Conservation (phyloP, 768 basidiomycete genomes). For the Boletus insuetus region DNA sequence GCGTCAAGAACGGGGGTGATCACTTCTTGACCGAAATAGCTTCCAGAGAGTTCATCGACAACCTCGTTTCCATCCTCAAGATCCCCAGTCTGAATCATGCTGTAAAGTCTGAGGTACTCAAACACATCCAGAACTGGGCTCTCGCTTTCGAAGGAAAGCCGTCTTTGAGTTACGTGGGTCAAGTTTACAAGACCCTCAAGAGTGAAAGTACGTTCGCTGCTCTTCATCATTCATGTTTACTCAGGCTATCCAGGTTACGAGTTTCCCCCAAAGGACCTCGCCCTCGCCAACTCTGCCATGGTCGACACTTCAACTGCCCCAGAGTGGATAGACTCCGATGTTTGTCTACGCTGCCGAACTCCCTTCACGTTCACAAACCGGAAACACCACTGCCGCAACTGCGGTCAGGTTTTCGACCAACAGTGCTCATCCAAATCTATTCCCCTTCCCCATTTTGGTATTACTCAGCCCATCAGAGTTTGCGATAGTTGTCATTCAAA, state of each 20-base stretch:
- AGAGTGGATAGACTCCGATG: slow-evolving; percentile 95
- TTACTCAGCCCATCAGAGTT: slow-evolving; percentile 87
- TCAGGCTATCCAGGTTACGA: slow-evolving; percentile 54
- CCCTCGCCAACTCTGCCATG: slow-evolving; percentile 74
- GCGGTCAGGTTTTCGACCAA: slow-evolving; percentile 95
- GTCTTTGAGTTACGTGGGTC: slow-evolving; percentile 67
- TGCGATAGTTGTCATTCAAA: slow-evolving; percentile 90
- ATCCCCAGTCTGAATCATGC: slow-evolving; percentile 73
- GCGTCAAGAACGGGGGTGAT: slow-evolving; percentile 97
- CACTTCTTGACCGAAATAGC: slow-evolving; percentile 81
- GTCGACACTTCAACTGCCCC: slow-evolving; percentile 90
- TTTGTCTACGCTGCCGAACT: slow-evolving; percentile 89
- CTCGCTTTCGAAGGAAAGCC: slow-evolving; percentile 83
- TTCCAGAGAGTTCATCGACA: slow-evolving; percentile 91
- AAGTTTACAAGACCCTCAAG: slow-evolving; percentile 75
- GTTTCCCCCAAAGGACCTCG: slow-evolving; percentile 79
- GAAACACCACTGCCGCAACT: slow-evolving; percentile 98
- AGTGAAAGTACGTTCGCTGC: slow-evolving; percentile 58
- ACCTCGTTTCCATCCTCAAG: slow-evolving; percentile 85
- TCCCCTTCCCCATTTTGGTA: slow-evolving; percentile 90
- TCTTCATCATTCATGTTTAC: neutral
- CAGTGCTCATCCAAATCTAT: slow-evolving; percentile 83
- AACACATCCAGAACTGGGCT: slow-evolving; percentile 91
- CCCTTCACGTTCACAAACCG: slow-evolving; percentile 93
- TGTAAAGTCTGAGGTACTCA: slow-evolving; percentile 76